Evolutionary conservation across 345 rosid species (phyloP), one percentile per base, ranked within the genome.

Genomic region (Mallotus nudiflorus): DNA sequence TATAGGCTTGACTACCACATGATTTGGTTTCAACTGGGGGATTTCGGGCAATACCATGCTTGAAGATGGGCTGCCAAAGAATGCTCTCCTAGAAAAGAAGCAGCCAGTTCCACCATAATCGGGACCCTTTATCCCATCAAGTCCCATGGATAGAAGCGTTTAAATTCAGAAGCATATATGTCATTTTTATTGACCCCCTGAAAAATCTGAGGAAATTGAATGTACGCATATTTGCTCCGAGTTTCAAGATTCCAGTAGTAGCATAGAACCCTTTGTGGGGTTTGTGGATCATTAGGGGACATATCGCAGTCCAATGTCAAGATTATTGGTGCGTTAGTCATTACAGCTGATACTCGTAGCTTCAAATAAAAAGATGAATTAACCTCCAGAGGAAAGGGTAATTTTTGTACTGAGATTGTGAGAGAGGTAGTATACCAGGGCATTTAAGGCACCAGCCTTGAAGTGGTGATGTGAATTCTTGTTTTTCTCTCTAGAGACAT

Each of bases 381-480:
- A 33, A 6, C 6, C 37, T 33, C 4, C n/a, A n/a, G n/a, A 33
- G 37, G 6, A 33, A 33, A n/a, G n/a, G n/a, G n/a, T n/a, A n/a
- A n/a, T n/a, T n/a, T n/a, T n/a, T n/a, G n/a, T n/a, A n/a, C n/a
- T n/a, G n/a, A n/a, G n/a, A n/a, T n/a, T 33, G 37, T 13, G 9
- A 19, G 28, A 11, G n/a, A n/a, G n/a, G n/a, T 24, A 46, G 9
- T 33, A 64, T 83, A 86, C 93, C 86, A 90, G 65, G 7, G 69
- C 84, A 65, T 92, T 92, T n/a, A 92, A 86, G 75, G 98, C 98
- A 59, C 98, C 98, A 13, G 90, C 95, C 74, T 92, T 92, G 71
- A 80, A 92, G 67, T 89, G 74, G 74, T 92, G 96, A 15, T 66
- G 80, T 40, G 77, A 77, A 40, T 73, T 70, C 55, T 54, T 80